Conservation (phyloP, 2,329 filamentous ascomycete genomes). For the Alternaria sp. region DNA sequence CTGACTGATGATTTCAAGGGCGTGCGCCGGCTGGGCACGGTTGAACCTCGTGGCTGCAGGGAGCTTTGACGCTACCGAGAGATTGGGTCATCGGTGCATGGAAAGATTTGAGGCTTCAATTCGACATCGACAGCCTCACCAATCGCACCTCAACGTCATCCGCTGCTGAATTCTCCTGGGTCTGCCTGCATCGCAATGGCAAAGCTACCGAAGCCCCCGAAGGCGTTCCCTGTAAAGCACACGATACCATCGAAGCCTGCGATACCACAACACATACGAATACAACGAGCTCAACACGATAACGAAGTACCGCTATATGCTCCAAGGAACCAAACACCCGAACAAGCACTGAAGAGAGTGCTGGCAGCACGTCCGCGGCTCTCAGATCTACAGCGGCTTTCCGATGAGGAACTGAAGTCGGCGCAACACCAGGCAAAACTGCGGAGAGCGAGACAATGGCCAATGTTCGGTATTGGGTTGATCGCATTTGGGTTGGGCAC, state of each 20-base stretch:
- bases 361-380: conserved; percentile 35
- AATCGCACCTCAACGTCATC: conserved; percentile 24
- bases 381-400: conserved; percentile 32
- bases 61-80: conserved; percentile 22
- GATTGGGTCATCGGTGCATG: conserved; percentile 16
- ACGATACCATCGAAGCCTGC: conserved; percentile 26
- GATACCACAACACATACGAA: conserved; percentile 22
- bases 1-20: conserved; percentile 3
- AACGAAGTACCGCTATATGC: conserved; percentile 17
- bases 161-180: conserved; percentile 3
- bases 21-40: conserved; percentile 36
- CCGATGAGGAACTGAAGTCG: conserved; percentile 37
- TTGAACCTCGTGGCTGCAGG: conserved; percentile 20
- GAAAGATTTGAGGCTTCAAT: conserved; percentile 22
- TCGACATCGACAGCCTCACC: conserved; percentile 15
- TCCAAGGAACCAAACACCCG: conserved; percentile 21
- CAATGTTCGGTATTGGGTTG: conserved; percentile 41
- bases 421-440: conserved; percentile 36
- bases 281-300: conserved; percentile 17
- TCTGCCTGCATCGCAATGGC: conserved; percentile 36
- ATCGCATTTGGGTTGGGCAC: conserved; percentile 50
- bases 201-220: conserved; percentile 41
- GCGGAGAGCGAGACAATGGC: conserved; percentile 39
- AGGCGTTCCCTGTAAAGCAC: conserved; percentile 26
- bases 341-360: conserved; percentile 26